Percentiles rank a stretch among this genome's conserved stretches.
These are phyloP conservation scores for Pichia sp. DNA, from an alignment of 1,139 yeast species.

Conservation along the genomic window DNA sequence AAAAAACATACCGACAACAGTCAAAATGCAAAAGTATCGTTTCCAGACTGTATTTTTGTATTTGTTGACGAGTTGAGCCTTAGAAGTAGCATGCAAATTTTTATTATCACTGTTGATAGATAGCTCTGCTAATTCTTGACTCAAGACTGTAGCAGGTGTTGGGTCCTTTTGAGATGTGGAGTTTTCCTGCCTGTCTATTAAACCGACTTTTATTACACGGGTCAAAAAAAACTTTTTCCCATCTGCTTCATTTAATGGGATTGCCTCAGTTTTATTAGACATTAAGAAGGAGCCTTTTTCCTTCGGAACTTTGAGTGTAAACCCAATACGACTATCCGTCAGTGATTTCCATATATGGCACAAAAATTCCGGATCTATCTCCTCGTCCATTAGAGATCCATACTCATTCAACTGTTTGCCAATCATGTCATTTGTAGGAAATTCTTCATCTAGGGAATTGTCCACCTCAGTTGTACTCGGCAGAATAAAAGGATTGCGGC, in stretches of 20 bases:
- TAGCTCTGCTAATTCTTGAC: constrained; percentile 6
- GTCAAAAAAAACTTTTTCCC: constrained; percentile 24
- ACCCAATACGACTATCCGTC: constrained; percentile 18
- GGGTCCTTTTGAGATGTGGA: constrained; percentile 19
- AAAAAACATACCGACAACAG: constrained; percentile 42
- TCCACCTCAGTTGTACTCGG: constrained; percentile 1
- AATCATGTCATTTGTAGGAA: constrained; percentile 19
- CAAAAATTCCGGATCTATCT: constrained; percentile 18
- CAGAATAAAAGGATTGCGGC: constrained; percentile 27
- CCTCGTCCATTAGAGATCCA: constrained; percentile 10
- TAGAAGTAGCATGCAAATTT: not conserved
- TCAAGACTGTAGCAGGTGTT: constrained; percentile 3
- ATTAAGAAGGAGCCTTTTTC: constrained; percentile 24
- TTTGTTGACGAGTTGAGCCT: not conserved
- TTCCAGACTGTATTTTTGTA: constrained; percentile 34
- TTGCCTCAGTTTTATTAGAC: constrained; percentile 16
- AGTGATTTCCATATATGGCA: constrained; percentile 17
- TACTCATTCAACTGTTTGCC: constrained; percentile 15
- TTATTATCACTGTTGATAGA: constrained; percentile 1
- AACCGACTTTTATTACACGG: constrained; percentile 31
- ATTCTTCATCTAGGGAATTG: not conserved
- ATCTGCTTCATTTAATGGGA: constrained; percentile 15
- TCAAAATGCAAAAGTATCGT: constrained; percentile 39
- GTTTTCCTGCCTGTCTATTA: constrained; percentile 29
- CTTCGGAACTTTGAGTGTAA: constrained; percentile 26